Base-by-base conservation (phyloP, 1,139 yeast species). In the Pichia sp. region DNA sequence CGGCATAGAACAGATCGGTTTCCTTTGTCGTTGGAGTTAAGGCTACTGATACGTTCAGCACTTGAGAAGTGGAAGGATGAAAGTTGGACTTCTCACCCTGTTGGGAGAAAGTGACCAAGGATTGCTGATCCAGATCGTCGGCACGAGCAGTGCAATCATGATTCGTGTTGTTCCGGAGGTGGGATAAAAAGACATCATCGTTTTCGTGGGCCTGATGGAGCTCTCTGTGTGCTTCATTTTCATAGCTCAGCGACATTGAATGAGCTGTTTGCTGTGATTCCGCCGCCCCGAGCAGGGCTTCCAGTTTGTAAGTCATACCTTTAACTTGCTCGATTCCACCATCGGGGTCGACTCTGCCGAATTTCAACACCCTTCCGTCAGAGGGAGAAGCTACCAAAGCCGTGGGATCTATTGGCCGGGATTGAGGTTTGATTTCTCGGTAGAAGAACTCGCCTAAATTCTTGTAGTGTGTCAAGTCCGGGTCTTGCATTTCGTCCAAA, bases 241-340 rank as follows among this genome's bases (percentile, higher is more conserved):
- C 43, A 23, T 36, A 40, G 34, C 16, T 51, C 19, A 51, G 16
- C 31, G 49, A 50, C 36, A 48, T 29, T 3, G 62, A 58, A 34
- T 56, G 81, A 47, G 87, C 87, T 51, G 81, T 69, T 50, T 73
- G 68, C 64, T 57, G 71, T 63, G 60, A 74, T 71, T 58, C 55
- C 5, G 50, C 64, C 45, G 86, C 77, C 2, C 99, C 99, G 52
- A 95, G 77, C 52, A 95, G 80, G 7, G 96, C 95, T 63, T 89
- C 95, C 15, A 93, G 79, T 1, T 96, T 86, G 69, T 95, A 95
- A 0, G 96, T 89, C 80, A 93, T 82, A 8, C 99, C 99, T 72
- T 95, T 95, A 50, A 95, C 98, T 69, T 93, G 98, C 71, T 93
- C 98, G 57, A 95, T 90, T 63, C 87, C 89, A 45, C 96, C 95